phyloP scores from a whole-genome alignment of 1,139 yeast genomes.

The Pichia inconspicua region DNA sequence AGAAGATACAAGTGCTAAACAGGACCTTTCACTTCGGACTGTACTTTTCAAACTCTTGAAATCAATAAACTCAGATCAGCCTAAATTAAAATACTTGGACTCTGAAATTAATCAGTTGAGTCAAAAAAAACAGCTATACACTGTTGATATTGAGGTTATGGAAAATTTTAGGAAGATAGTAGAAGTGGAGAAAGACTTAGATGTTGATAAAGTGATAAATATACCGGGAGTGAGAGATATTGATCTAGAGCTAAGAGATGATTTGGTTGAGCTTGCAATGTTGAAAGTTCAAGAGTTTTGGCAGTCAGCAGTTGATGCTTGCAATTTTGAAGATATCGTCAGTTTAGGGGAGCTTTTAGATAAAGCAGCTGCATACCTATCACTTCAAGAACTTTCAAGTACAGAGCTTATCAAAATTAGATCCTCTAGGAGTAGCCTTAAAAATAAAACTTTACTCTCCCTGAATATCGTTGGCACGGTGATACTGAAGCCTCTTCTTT shows the following conservation, averaged over 20 bases:
- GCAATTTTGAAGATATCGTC: constrained; percentile 29
- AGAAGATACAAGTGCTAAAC: constrained; percentile 3
- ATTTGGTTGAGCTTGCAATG: constrained; percentile 26
- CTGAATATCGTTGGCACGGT: constrained; percentile 30
- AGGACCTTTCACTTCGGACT: constrained; percentile 17
- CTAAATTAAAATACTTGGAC: constrained; percentile 13
- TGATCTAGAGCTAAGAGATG: constrained; percentile 6
- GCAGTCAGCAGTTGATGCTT: constrained; percentile 22
- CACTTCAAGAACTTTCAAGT: background rate
- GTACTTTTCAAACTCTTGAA: constrained; percentile 20
- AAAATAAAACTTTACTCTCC: constrained; percentile 7
- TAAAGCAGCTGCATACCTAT: constrained; percentile 1
- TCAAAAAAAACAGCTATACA: constrained; percentile 4
- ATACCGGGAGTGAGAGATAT: background rate
- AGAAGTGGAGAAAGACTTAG: background rate
- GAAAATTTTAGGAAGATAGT: background rate
- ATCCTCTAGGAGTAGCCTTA: background rate
- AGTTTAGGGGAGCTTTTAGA: constrained; percentile 6
- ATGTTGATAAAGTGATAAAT: background rate
- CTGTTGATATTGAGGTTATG: constrained; percentile 7
- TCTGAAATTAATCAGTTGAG: constrained; percentile 13
- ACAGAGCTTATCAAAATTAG: background rate
- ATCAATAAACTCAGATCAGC: constrained; percentile 14
- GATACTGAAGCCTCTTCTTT: constrained; percentile 21
- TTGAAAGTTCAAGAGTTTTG: constrained; percentile 27